These are phyloP conservation scores for Crithidia fasciculata DNA, from an alignment of 208 protist species.

Conservation along the genomic window DNA sequence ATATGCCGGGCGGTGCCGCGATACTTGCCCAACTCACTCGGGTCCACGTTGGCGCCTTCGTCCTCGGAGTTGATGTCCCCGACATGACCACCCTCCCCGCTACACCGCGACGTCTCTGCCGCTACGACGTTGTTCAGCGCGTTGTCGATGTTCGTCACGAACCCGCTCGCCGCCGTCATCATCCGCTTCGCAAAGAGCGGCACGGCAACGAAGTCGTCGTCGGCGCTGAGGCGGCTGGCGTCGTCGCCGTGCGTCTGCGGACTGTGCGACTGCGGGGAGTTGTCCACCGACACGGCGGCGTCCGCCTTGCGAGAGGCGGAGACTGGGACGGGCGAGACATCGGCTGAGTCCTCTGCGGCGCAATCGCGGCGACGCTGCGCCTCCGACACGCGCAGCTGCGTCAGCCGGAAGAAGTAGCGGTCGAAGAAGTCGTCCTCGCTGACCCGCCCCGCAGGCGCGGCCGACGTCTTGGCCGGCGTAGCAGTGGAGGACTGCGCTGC, in stretches of 20 bases:
- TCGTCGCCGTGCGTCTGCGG: slow-evolving; percentile 7
- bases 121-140: slow-evolving; percentile 40
- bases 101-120: slow-evolving; percentile 15
- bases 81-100: neutral
- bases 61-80: neutral
- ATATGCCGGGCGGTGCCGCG: slow-evolving; percentile 28
- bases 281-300: neutral
- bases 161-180: slow-evolving; percentile 42
- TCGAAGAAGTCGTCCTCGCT: slow-evolving; percentile 82
- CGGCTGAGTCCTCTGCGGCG: slow-evolving; percentile 1
- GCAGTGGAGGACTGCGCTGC: too few relatives aligned
- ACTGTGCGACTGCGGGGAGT: slow-evolving; percentile 6
- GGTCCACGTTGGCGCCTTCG: slow-evolving; percentile 31
- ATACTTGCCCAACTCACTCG: slow-evolving; percentile 12
- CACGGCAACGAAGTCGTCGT: slow-evolving; percentile 28
- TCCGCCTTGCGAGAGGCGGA: neutral
- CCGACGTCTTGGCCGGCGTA: too few relatives aligned
- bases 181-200: slow-evolving; percentile 50
- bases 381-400: slow-evolving; percentile 61
- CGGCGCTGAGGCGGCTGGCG: slow-evolving; percentile 12
- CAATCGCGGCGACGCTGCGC: slow-evolving; percentile 30
- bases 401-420: slow-evolving; percentile 87
- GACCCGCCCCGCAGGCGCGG: slow-evolving; percentile 10
- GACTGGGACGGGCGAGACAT: slow-evolving; percentile 1
- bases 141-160: slow-evolving; percentile 52